Percentiles rank a stretch among this genome's conserved stretches.
These are phyloP conservation scores for Ceratocystis lukuohia DNA, from an alignment of 2,329 filamentous ascomycete genomes.

Conservation along the genomic window DNA sequence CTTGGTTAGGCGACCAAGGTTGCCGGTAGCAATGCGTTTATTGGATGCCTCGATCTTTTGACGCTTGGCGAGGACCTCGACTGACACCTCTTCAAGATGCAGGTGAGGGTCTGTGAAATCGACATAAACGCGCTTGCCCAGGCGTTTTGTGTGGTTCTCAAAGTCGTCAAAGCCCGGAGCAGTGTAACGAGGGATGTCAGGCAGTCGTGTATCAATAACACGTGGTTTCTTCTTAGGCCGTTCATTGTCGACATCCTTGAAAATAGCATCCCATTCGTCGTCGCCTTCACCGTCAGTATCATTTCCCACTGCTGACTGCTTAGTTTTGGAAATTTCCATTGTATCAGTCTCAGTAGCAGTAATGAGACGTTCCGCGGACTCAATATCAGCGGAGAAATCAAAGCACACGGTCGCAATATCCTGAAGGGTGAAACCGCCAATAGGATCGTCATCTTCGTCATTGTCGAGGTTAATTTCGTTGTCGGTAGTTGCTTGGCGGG, in stretches of 20 bases:
- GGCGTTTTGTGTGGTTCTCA: constrained; percentile 54
- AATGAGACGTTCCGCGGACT: constrained; percentile 20
- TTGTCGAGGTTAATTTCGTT: constrained; percentile 36
- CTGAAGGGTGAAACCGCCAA: constrained; percentile 62
- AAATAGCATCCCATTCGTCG: constrained; percentile 48
- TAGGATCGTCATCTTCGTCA: constrained; percentile 46
- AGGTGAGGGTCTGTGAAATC: constrained; percentile 83
- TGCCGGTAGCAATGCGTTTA: constrained; percentile 54
- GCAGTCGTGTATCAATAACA: constrained; percentile 44
- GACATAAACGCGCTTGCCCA: constrained; percentile 66
- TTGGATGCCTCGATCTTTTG: constrained; percentile 42
- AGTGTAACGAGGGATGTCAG: constrained; percentile 44
- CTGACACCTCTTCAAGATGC: constrained; percentile 64
- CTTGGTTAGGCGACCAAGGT: constrained; percentile 57
- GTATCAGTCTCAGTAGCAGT: constrained; percentile 5
- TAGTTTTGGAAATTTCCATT: neutral
- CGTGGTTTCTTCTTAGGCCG: constrained; percentile 55
- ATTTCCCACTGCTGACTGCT: constrained; percentile 19
- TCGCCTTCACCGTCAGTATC: constrained; percentile 24
- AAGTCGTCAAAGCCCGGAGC: constrained; percentile 71
- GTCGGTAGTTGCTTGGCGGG: constrained; percentile 24
- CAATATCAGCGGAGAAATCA: constrained; percentile 20
- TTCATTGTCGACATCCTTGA: constrained; percentile 37
- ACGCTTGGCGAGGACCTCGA: constrained; percentile 49
- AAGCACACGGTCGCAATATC: constrained; percentile 71